These are phyloP conservation scores for Meira nashicola DNA, from an alignment of 1,284 basidiomycete species.

Conservation along the genomic window DNA sequence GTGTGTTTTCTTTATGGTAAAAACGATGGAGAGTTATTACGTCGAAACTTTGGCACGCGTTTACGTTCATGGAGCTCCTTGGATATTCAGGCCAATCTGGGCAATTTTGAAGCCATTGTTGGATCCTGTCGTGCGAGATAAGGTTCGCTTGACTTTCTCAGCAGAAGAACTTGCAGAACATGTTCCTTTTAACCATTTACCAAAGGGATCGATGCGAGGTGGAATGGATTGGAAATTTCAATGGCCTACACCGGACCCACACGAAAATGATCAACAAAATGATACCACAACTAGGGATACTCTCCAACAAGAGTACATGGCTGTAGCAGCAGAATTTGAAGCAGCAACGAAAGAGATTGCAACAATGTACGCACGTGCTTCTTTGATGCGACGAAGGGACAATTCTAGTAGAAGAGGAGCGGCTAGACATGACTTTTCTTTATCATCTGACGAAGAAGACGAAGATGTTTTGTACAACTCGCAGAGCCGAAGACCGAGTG, in stretches of 20 bases:
- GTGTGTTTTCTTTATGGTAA: slow-evolving; percentile 48
- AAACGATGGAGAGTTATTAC: slow-evolving; percentile 46
- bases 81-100: slow-evolving; percentile 50
- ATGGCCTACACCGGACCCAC: slow-evolving; percentile 18
- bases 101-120: slow-evolving; percentile 39
- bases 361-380: slow-evolving; percentile 9
- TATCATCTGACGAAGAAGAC: slow-evolving; percentile 16
- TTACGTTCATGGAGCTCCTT: slow-evolving; percentile 44
- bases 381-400: slow-evolving; percentile 5
- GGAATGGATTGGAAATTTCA: slow-evolving; percentile 33
- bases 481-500: too few species aligned
- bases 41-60: slow-evolving; percentile 41
- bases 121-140: slow-evolving; percentile 46
- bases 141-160: slow-evolving; percentile 38
- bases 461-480: slow-evolving; percentile 8
- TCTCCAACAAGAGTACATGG: slow-evolving; percentile 20
- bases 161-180: slow-evolving; percentile 36
- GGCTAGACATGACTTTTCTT: neutral
- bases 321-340: slow-evolving; percentile 34
- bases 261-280: slow-evolving; percentile 37
- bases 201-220: slow-evolving; percentile 32
- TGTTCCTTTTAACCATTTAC: slow-evolving; percentile 31
- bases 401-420: neutral
- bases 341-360: slow-evolving; percentile 19
- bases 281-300: slow-evolving; percentile 22